Conservation (phyloP, 1,284 basidiomycete species). For the Flammula alnicola region DNA sequence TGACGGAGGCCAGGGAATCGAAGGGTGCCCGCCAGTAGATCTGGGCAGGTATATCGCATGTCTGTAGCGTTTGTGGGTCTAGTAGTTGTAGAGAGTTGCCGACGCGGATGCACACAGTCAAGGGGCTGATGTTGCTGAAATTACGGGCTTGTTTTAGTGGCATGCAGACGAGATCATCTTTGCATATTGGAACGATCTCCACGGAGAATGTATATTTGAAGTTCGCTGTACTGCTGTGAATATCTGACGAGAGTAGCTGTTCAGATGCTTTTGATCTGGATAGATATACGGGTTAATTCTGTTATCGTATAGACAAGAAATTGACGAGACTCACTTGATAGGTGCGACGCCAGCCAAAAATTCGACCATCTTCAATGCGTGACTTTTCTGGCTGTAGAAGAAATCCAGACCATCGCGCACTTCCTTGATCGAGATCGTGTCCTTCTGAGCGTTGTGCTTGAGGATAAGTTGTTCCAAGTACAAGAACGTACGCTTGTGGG, state of each 20-base stretch:
- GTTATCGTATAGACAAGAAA: neutral
- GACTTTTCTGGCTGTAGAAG: conserved; percentile 90
- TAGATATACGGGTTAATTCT: neutral
- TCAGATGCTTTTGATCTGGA: conserved; percentile 88
- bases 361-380: conserved; percentile 98
- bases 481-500: conserved; percentile 97
- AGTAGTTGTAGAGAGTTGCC: conserved; percentile 92
- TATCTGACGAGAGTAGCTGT: conserved; percentile 92
- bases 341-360: conserved; percentile 91
- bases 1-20: conserved; percentile 78
- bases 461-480: conserved; percentile 98
- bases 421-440: conserved; percentile 93
- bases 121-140: conserved; percentile 87
- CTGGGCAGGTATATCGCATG: conserved; percentile 80
- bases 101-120: conserved; percentile 89
- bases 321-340: conserved; percentile 63
- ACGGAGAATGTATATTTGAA: conserved; percentile 99
- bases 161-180: conserved; percentile 95
- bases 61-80: conserved; percentile 87
- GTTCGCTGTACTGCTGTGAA: conserved; percentile 91
- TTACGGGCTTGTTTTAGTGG: conserved; percentile 82
- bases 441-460: conserved; percentile 96
- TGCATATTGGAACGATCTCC: conserved; percentile 96
- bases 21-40: conserved; percentile 94
- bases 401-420: conserved; percentile 96